Evolutionary conservation across 345 rosid genomes (phyloP).

Genomic region (Rhizophora mangle): DNA sequence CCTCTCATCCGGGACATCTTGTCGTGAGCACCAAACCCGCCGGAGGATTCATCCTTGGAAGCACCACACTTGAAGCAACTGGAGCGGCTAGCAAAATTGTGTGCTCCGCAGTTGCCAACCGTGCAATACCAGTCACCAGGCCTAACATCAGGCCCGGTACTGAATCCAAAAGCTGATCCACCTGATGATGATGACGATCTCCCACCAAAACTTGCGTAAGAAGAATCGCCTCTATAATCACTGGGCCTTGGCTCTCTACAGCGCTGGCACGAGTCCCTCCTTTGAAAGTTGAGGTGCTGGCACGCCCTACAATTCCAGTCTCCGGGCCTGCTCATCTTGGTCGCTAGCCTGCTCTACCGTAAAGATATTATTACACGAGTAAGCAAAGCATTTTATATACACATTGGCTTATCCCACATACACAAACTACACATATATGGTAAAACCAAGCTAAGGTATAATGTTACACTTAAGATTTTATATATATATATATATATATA

Average conservation of each 20-base stretch:
- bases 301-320: constrained; percentile 91
- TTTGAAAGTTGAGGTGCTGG: constrained; percentile 77
- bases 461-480: too few species aligned
- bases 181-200: constrained; percentile 11
- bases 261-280: constrained; percentile 80
- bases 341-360: not conserved
- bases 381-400: too few species aligned
- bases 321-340: constrained; percentile 73
- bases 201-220: constrained; percentile 43
- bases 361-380: not conserved
- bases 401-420: too few species aligned
- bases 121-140: constrained; percentile 97
- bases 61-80: constrained; percentile 89
- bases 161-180: constrained; percentile 46
- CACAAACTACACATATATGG: too few species aligned
- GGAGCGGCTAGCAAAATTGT: constrained; percentile 89
- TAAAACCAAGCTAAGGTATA: too few species aligned
- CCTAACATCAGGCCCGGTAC: constrained; percentile 82
- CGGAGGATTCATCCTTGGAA: constrained; percentile 59
- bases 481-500: too few species aligned
- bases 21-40: constrained; percentile 32
- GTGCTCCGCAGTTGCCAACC: constrained; percentile 78
- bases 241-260: constrained; percentile 49
- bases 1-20: constrained; percentile 49
- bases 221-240: constrained; percentile 20